Percentiles rank a stretch among this genome's conserved stretches.
Conservation (phyloP, 1,284 basidiomycete genomes). For the Ganoderma lucidum region DNA sequence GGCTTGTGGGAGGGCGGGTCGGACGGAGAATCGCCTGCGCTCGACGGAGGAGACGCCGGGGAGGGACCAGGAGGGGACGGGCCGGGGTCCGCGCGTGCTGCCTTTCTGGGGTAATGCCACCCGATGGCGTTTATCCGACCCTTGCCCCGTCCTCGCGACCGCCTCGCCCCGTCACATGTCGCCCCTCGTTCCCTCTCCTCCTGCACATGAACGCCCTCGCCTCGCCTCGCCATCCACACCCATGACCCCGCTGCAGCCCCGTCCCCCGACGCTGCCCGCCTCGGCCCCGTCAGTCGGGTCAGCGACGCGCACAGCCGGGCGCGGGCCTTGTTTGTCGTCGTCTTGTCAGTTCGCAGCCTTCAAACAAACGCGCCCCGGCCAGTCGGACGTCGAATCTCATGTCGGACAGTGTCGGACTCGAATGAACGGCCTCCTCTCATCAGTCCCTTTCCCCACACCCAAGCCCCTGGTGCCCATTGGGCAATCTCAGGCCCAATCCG, state of each 20-base stretch:
- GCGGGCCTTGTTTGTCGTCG: background rate
- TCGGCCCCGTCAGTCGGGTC: background rate
- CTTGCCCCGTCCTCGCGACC: slow-evolving; percentile 15
- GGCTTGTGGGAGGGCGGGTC: slow-evolving; percentile 11
- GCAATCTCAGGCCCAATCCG: background rate
- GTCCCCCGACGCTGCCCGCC: background rate
- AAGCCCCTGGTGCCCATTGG: slow-evolving; percentile 7
- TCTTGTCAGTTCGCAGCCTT: slow-evolving; percentile 10
- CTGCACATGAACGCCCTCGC: background rate
- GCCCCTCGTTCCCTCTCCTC: slow-evolving; percentile 13
- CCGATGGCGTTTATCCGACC: slow-evolving; percentile 24
- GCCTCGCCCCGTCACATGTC: slow-evolving; percentile 25
- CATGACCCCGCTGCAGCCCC: slow-evolving; percentile 9
- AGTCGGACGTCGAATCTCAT: slow-evolving; percentile 6
- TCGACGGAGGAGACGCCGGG: slow-evolving; percentile 7
- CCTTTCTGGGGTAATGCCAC: slow-evolving; percentile 19
- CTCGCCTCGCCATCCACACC: slow-evolving; percentile 4
- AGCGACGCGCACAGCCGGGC: background rate
- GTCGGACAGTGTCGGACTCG: background rate
- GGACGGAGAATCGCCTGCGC: slow-evolving; percentile 16
- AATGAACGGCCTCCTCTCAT: background rate
- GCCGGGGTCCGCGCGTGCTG: slow-evolving; percentile 21
- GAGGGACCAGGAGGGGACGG: slow-evolving; percentile 19
- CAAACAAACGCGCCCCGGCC: slow-evolving; percentile 3
- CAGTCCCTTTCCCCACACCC: slow-evolving; percentile 4